phyloP scores from a whole-genome alignment of 495 filamentous ascomycete genomes.

The Schizothecium vesticola region DNA sequence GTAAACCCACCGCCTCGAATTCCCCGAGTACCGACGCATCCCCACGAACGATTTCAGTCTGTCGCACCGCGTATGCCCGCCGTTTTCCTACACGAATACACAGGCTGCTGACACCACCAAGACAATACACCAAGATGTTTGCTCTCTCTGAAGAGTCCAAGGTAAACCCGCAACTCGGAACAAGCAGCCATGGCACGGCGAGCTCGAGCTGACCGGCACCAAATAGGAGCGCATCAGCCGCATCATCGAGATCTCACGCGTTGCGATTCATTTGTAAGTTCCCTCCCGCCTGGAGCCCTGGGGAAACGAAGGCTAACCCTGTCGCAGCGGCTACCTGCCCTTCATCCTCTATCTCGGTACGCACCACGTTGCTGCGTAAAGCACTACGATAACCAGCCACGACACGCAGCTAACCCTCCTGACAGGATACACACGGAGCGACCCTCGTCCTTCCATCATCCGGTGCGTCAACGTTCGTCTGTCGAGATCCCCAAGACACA shows the following conservation, averaged over 20 bases:
- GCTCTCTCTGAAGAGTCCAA: conserved; percentile 96
- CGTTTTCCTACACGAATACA: neutral
- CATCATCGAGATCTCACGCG: conserved; percentile 86
- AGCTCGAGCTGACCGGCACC: neutral
- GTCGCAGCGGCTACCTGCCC: conserved; percentile 82
- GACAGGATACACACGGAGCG: conserved; percentile 87
- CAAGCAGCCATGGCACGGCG: neutral
- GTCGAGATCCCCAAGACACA: neutral
- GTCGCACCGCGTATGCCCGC: neutral
- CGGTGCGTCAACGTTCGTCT: conserved; percentile 52
- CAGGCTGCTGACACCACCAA: neutral
- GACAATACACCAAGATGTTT: conserved; percentile 52
- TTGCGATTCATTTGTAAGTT: conserved; percentile 93
- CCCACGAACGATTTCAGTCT: neutral
- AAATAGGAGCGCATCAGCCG: conserved; percentile 92
- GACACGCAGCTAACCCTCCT: conserved; percentile 14
- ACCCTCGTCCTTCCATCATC: conserved; percentile 87
- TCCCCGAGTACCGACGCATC: neutral
- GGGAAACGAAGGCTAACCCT: conserved; percentile 31
- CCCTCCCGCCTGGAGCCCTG: conserved; percentile 6
- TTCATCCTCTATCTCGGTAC: conserved; percentile 95
- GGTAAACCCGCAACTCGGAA: conserved; percentile 44
- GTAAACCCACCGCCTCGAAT: neutral
- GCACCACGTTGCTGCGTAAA: conserved; percentile 16
- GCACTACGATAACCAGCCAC: neutral